phyloP scores from a whole-genome alignment of 805 yeast genomes.

The Kuraishia cidri region DNA sequence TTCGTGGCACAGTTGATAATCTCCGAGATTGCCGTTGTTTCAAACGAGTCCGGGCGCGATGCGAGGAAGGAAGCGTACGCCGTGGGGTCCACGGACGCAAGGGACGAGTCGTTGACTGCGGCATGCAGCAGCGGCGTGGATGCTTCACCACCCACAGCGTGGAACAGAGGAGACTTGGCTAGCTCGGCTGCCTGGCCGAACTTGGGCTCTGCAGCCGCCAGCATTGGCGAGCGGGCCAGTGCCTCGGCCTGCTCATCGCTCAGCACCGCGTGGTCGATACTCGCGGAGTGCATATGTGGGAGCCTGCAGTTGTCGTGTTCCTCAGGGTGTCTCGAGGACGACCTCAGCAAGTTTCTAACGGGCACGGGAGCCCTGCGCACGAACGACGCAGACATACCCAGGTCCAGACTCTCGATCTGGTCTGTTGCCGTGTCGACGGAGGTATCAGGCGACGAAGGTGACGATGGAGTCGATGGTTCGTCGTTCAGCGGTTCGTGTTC shows the following conservation, averaged over 20 bases:
- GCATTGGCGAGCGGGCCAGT: conserved; percentile 43
- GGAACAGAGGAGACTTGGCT: conserved; percentile 21
- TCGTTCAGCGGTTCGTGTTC: conserved; percentile 3
- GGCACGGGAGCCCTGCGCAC: conserved; percentile 28
- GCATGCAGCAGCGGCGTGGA: conserved; percentile 34
- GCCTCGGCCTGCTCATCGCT: conserved; percentile 43
- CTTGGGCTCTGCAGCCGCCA: conserved; percentile 54
- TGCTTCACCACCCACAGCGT: conserved; percentile 9
- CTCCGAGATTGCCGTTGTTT: conserved; percentile 72
- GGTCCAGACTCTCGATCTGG: conserved; percentile 22
- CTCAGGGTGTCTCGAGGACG: conserved; percentile 7
- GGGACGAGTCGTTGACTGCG: conserved; percentile 25
- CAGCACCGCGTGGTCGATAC: conserved; percentile 21
- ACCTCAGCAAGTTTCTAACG: conserved; percentile 22
- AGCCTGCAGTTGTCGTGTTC: conserved; percentile 23
- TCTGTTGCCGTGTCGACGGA: conserved; percentile 2
- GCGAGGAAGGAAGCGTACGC: conserved; percentile 67
- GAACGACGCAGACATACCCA: conserved; percentile 30
- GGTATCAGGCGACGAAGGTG: neutral
- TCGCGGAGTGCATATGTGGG: conserved; percentile 21
- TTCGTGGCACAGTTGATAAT: conserved; percentile 54
- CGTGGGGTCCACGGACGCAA: conserved; percentile 44
- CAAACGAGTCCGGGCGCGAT: conserved; percentile 85
- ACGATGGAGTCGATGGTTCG: neutral
- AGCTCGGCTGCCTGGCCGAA: conserved; percentile 33